phyloP scores from a whole-genome alignment of 257 asterid genomes.

The Solanum piurae region DNA sequence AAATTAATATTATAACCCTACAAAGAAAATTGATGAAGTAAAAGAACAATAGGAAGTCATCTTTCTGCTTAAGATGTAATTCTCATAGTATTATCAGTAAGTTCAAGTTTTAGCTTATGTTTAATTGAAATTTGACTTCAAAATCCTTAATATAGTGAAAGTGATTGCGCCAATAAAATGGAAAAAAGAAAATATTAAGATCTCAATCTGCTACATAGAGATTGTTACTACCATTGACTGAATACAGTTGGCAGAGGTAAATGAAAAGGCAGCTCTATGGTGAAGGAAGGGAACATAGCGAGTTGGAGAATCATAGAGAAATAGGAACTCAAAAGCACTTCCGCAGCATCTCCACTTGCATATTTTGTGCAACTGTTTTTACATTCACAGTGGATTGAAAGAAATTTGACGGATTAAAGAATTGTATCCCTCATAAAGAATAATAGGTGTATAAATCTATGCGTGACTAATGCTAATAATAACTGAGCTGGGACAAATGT shows the following conservation, averaged over 20 bases:
- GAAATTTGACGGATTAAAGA: background rate
- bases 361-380: background rate
- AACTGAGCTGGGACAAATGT: slow-evolving; percentile 11
- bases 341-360: background rate
- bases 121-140: background rate
- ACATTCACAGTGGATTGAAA: slow-evolving; percentile 25
- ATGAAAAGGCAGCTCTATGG: background rate
- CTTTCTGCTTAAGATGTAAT: background rate
- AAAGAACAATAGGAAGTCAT: background rate
- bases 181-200: background rate
- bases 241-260: background rate
- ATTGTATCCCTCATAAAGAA: slow-evolving; percentile 15
- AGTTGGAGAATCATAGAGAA: background rate
- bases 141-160: background rate
- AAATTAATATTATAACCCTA: no score
- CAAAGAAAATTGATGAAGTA: no score
- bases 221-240: background rate
- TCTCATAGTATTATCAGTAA: background rate
- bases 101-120: background rate
- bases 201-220: background rate
- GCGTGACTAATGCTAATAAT: slow-evolving; percentile 22
- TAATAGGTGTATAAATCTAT: slow-evolving; percentile 2
- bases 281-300: background rate
- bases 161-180: background rate
- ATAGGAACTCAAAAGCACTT: background rate